These are phyloP conservation scores for Geranium rotundifolium DNA, from an alignment of 345 rosid species.

Conservation along the genomic window DNA sequence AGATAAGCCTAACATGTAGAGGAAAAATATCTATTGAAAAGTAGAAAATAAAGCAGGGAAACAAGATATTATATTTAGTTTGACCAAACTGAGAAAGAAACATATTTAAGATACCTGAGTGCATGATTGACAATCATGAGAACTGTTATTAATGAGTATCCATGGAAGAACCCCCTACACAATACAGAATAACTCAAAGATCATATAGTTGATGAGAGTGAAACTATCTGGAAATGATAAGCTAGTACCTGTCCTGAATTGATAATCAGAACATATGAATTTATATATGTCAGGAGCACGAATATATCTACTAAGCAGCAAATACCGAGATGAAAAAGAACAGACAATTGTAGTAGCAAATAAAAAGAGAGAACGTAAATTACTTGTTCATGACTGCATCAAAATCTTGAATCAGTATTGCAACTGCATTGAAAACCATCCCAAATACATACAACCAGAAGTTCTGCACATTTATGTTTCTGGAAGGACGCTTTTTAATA, in stretches of 20 bases:
- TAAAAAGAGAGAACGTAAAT: constrained; percentile 9
- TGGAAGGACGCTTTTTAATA: constrained; percentile 81
- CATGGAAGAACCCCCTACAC: constrained; percentile 94
- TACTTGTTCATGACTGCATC: constrained; percentile 85
- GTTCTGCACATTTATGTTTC: constrained; percentile 91
- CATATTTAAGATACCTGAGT: constrained; percentile 51
- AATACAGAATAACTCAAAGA: constrained; percentile 5
- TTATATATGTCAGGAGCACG: too few species aligned
- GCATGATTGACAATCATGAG: constrained; percentile 98
- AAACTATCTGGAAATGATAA: neutral
- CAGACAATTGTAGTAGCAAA: constrained; percentile 1
- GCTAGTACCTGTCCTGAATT: neutral
- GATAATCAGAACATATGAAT: too few species aligned
- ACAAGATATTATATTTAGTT: constrained; percentile 7
- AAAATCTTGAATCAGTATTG: constrained; percentile 81
- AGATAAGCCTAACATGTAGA: neutral
- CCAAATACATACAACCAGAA: constrained; percentile 94
- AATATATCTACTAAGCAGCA: neutral
- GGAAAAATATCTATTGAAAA: constrained; percentile 3
- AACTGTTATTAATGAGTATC: constrained; percentile 66
- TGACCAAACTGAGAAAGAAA: constrained; percentile 7
- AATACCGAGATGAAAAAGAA: neutral
- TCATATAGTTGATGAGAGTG: constrained; percentile 1
- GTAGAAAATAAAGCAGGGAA: constrained; percentile 11
- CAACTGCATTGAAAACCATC: constrained; percentile 89